Evolutionary conservation across 1,139 yeast species (phyloP), one percentile per base, ranked within the genome.

Genomic region (Torulaspora globosa): DNA sequence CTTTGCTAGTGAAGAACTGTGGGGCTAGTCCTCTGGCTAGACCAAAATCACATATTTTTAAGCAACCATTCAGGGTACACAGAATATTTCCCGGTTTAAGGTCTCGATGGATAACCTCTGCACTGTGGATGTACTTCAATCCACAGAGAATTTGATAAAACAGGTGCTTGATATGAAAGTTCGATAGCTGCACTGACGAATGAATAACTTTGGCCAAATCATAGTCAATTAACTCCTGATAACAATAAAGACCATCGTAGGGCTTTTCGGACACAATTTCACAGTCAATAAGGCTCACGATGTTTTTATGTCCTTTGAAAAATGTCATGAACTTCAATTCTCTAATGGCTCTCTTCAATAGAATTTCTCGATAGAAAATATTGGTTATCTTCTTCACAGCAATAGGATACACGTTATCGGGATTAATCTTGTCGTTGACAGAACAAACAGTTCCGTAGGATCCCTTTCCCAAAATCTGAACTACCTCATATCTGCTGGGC

Each of bases 401-500:
- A 60, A 80, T 59, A 41, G 71, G 54, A 7, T 59, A 54, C 12
- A 64, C 62, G 26, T 60, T 63, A 8, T 51, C 54, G 39, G 65
- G 35, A 55, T 55, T 50, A 1, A 59, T 36, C 16, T 62, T 68
- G 63, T 90, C 96, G 10, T 81, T 62, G 0, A 95, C 97, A 5
- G 88, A 77, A 57, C 92, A 84, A 3, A 92, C 97, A 0, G 83
- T 79, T 1, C 97, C 97, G 63, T 87, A 90, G 0, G 96, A 82
- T 0, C 97, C 97, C 55, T 82, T 80, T 0, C 97, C 97, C 41
- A 90, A 71, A 2, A 82, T 74, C 35, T 76, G 74, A 32, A 76
- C 68, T 11, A 90, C 72, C 45, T 75, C 73, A 65, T 89, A 92
- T 39, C 87, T 70, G 1, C 76, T 67, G 49, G 83, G 84, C 37